phyloP scores from a whole-genome alignment of 2,329 filamentous ascomycete species.

The Dactylellina haptotyla region DNA sequence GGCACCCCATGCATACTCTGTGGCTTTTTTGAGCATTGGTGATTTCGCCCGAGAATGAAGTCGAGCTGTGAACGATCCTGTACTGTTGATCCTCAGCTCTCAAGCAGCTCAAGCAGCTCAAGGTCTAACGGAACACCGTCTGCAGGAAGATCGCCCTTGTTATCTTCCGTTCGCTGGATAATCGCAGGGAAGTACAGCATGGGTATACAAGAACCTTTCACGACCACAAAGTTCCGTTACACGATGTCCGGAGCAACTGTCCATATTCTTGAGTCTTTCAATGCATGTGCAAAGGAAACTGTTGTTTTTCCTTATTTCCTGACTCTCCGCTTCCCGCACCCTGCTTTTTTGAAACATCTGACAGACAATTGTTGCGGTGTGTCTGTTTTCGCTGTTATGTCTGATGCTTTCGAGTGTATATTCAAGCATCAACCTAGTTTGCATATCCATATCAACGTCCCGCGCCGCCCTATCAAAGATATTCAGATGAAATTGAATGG shows the following conservation, averaged over 20 bases:
- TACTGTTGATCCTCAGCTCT: conserved; percentile 1
- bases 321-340: conserved; percentile 13
- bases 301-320: neutral
- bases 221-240: conserved; percentile 54
- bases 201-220: conserved; percentile 17
- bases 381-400: conserved; percentile 25
- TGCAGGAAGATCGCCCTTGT: conserved; percentile 10
- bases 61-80: neutral
- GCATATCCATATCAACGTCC: neutral
- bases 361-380: conserved; percentile 16
- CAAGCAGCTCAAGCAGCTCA: neutral
- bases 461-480: conserved; percentile 13
- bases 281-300: conserved; percentile 29
- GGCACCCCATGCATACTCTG: neutral
- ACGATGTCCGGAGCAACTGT: conserved; percentile 36
- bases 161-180: conserved; percentile 1
- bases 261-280: conserved; percentile 49
- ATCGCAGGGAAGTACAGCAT: conserved; percentile 3
- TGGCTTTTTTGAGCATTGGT: neutral
- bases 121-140: conserved; percentile 19
- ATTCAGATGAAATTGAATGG: neutral
- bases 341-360: conserved; percentile 42
- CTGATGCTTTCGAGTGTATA: conserved; percentile 18
- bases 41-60: conserved; percentile 1
- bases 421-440: conserved; percentile 21